A percentile compares a stretch with the other conserved stretches of the same genome.
These are phyloP conservation scores for Entomortierella parvispora DNA, from an alignment of 192 early-diverging fungal species.

Conservation along the genomic window DNA sequence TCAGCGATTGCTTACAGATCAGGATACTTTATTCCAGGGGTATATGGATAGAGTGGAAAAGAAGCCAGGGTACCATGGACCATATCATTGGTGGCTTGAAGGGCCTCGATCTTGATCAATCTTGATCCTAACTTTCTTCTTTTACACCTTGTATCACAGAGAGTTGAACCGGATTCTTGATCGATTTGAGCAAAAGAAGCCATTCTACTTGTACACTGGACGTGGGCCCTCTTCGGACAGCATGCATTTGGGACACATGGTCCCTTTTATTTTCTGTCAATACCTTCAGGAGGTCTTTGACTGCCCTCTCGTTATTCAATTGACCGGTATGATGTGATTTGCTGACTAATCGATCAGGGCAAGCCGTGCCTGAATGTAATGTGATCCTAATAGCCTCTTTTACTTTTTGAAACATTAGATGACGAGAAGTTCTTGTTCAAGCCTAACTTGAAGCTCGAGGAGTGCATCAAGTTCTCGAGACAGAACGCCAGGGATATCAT, in stretches of 20 bases:
- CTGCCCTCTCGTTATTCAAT: conserved; percentile 93
- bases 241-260: conserved; percentile 98
- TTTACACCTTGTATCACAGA: conserved; percentile 41
- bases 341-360: background rate
- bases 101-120: background rate
- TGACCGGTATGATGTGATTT: conserved; percentile 67
- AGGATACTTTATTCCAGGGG: too few species aligned
- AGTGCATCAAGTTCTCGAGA: conserved; percentile 75
- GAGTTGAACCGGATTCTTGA: conserved; percentile 89
- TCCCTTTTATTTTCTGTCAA: conserved; percentile 98
- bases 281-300: conserved; percentile 96
- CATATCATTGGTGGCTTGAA: too few species aligned
- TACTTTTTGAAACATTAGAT: conserved; percentile 56
- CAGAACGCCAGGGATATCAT: conserved; percentile 95
- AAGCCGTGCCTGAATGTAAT: background rate
- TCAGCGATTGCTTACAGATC: too few species aligned
- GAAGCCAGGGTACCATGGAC: too few species aligned
- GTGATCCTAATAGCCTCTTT: background rate
- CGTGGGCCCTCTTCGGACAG: conserved; percentile 91
- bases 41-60: too few species aligned
- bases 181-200: conserved; percentile 94
- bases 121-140: conserved; percentile 4
- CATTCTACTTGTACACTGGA: conserved; percentile 98
- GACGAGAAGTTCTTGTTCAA: conserved; percentile 99
- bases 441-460: conserved; percentile 83